Evolutionary conservation across 2,329 filamentous ascomycete genomes (phyloP).

Genomic region (Beauveria sp.): DNA sequence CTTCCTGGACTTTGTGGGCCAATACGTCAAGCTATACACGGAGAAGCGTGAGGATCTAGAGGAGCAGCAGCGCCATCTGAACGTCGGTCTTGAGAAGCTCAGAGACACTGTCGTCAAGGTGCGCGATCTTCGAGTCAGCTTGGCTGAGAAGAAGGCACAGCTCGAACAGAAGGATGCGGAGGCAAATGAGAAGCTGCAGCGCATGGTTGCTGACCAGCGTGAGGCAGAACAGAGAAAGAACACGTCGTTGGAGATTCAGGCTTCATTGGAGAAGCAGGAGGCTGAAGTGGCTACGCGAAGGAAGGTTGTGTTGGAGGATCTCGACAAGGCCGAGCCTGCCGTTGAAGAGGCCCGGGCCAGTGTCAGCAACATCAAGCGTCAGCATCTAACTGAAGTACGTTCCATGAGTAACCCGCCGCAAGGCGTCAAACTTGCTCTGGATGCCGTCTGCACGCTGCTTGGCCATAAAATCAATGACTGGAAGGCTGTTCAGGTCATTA

Average conservation of each 20-base stretch:
- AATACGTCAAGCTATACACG: conserved; percentile 95
- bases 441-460: conserved; percentile 92
- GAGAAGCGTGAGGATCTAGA: conserved; percentile 98
- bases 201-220: conserved; percentile 92
- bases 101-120: conserved; percentile 97
- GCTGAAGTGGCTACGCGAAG: conserved; percentile 74
- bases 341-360: conserved; percentile 90
- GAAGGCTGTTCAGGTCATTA: conserved; percentile 83
- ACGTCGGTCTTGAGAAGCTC: conserved; percentile 95
- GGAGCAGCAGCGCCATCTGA: conserved; percentile 96
- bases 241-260: conserved; percentile 82
- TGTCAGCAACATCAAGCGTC: conserved; percentile 96
- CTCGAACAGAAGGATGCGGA: conserved; percentile 90
- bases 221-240: conserved; percentile 89
- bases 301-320: conserved; percentile 77
- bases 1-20: conserved; percentile 95
- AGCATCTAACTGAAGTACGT: conserved; percentile 93
- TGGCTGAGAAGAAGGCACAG: conserved; percentile 90
- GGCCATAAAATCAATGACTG: conserved; percentile 86
- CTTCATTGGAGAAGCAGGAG: conserved; percentile 80
- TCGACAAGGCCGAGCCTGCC: conserved; percentile 86
- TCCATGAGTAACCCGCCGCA: conserved; percentile 91
- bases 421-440: conserved; percentile 84
- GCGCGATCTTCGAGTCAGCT: conserved; percentile 77
- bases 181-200: conserved; percentile 93